Evolutionary conservation across 176 grass and related monocot genomes (phyloP).

Genomic region (Urochloa ruziziensis): DNA sequence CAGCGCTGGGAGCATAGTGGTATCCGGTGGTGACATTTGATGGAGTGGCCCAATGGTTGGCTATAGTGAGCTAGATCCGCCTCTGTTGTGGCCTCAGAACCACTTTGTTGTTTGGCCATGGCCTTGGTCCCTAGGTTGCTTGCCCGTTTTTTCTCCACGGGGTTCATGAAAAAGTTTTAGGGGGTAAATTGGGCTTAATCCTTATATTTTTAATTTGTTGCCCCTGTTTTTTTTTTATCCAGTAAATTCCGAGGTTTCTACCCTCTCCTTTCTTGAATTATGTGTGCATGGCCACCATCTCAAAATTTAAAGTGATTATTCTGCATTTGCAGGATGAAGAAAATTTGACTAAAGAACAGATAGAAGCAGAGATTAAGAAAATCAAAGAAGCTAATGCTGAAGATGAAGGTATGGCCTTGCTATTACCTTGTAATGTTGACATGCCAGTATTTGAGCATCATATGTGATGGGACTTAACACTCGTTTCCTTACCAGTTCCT

Average conservation of each 20-base stretch:
- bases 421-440: constrained; percentile 1
- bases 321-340: constrained; percentile 79
- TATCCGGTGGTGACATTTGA: not conserved
- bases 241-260: not conserved
- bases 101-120: not conserved
- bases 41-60: not conserved
- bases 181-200: not conserved
- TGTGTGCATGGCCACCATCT: not conserved
- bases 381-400: constrained; percentile 95
- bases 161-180: too few species aligned
- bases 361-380: constrained; percentile 88
- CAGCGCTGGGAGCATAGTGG: not conserved
- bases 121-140: not conserved
- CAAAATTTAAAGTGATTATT: not conserved
- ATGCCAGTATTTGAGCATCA: not conserved
- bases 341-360: constrained; percentile 88
- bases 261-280: not conserved
- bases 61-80: not conserved
- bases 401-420: constrained; percentile 68
- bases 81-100: not conserved
- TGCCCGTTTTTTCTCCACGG: not conserved
- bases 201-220: not conserved
- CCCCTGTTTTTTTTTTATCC: not conserved
- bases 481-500: not conserved
- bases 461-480: not conserved